Evolutionary conservation across 2,329 filamentous ascomycete genomes (phyloP), one percentile per base, ranked within the genome.

Genomic region (Phaeoacremonium minimum): DNA sequence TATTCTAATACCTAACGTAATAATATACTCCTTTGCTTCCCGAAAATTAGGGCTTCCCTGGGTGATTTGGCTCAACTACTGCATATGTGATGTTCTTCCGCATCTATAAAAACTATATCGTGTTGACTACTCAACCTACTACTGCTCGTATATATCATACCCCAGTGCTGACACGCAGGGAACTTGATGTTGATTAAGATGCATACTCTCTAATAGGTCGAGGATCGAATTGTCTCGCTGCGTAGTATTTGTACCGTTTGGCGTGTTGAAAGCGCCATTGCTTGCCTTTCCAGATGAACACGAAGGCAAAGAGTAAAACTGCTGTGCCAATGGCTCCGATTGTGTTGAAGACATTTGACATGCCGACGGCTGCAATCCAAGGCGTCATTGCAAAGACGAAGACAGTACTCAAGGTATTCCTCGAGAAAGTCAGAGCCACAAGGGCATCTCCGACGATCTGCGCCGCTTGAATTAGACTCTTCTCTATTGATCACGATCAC

Each of bases 281-380:
- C 28, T 41, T 43, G 16, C 41, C 41, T 28, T 43, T 41, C 41
- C 41, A 43, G 32, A 43, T 33, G 26, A 43, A 38, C 6, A 20
- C 38, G 31, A 43, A 43, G 12, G 41, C 41, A 20, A 43, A 41
- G 4, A 43, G 35, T 13, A 43, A 31, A 22, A 43, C 41, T 9
- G 16, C 28, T 8, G 41, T 35, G 4, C 38, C 38, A 29, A 43
- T 43, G 13, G 41, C 41, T 4, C 41, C 41, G 13, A 43, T 41
- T n/a, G 41, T 43, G 38, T 43, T 43, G 38, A 43, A 43, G 18
- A 43, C 35, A 18, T 43, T 43, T 5, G 38, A 37, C 20, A 43
- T 41, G 14, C 41, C 41, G 13, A 43, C 38, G 9, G 33, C 32
- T 7, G 7, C 18, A 15, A 43, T 41, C 41, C 41, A 43, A 3